phyloP scores from a whole-genome alignment of 805 yeast species.

The Yarrowia sp. region DNA sequence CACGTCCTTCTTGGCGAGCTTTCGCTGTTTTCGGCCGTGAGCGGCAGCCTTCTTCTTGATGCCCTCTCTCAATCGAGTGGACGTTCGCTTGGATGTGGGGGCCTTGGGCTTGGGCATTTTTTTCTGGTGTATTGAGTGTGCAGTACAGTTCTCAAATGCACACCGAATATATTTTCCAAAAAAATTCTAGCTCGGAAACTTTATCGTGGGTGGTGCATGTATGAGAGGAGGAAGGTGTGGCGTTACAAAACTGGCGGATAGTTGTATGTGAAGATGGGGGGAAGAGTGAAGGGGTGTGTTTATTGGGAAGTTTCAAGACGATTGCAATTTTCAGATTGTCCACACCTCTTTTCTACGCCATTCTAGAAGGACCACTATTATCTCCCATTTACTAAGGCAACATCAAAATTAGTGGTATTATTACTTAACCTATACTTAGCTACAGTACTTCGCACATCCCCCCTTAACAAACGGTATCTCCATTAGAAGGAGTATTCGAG shows the following conservation, averaged over 20 bases:
- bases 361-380: too few species aligned
- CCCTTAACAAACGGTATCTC: not conserved
- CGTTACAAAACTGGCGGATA: not conserved
- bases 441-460: not conserved
- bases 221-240: not conserved
- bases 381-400: too few species aligned
- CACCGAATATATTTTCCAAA: conserved; percentile 7
- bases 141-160: not conserved
- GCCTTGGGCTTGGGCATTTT: conserved; percentile 39
- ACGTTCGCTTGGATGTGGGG: conserved; percentile 73
- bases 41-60: conserved; percentile 95
- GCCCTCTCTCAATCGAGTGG: conserved; percentile 95
- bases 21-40: conserved; percentile 82
- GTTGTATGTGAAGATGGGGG: not conserved
- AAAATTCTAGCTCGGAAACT: conserved; percentile 29
- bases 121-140: conserved; percentile 4
- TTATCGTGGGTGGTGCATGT: conserved; percentile 12
- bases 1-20: conserved; percentile 82
- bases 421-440: too few species aligned
- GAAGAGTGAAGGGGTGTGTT: not conserved
- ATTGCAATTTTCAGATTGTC: not conserved
- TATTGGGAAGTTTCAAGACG: accelerated
- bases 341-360: too few species aligned
- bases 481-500: conserved; percentile 4
- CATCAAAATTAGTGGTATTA: too few species aligned